Base-by-base conservation (phyloP, 1,139 yeast genomes). In the Suhomyces chickasaworum region DNA sequence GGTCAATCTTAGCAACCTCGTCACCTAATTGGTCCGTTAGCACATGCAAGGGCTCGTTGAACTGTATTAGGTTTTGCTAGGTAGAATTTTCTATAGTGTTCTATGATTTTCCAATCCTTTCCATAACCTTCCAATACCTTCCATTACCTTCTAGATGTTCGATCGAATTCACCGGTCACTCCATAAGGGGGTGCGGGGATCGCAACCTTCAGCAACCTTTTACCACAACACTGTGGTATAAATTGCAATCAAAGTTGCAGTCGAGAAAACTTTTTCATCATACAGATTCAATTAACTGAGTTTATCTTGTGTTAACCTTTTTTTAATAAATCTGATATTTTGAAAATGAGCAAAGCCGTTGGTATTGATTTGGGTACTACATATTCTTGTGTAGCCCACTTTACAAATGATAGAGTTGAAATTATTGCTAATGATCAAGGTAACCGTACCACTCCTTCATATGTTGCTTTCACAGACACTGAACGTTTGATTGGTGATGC, bases 351-450 rank as follows among this genome's bases (percentile, higher is more conserved):
- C 38, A 55, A 51, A 53, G 60, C 60, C 45, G 53, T 62, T 42
- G 66, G 66, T 46, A 62, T 62, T 50, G 66, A 62, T 41, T 62
- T 62, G 58, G 66, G 66, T 44, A 62, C 66, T 23, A 62, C 66
- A 21, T 62, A 62, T 60, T 61, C 65, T 34, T 62, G 66, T 58
- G 66, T 62, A 39, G 66, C 60, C 18, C 58, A 54, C 46, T 53
- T 53, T 37, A 44, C 56, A 36, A 55, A 55, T 39, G 58, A 55
- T 31, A 45, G 57, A 33, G 58, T 55, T 33, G 58, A 55, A 49
- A 62, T 63, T 33, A 75, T 75, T 58, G 80, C 80, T 54, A 74
- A 75, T 57, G 79, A 74, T 58, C 80, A 75, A 66, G 80, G 80
- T 70, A 75, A 75, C 68, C 72, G 80, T 55, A 59, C 63, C 46